Conservation (phyloP, 352 stramenopile species). For the Blastocystis sp. region DNA sequence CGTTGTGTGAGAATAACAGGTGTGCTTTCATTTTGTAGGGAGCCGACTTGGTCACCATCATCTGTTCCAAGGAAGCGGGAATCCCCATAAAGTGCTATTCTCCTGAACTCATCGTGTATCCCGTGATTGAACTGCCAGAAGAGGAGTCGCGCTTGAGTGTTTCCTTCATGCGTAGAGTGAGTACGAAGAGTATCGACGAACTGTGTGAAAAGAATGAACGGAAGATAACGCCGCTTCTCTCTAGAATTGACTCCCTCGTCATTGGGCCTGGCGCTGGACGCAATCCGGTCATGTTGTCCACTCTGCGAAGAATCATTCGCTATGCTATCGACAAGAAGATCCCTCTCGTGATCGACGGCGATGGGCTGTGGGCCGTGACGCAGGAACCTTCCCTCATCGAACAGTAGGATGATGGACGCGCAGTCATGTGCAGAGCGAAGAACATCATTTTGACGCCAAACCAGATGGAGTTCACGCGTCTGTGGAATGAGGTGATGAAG, state of each 20-base stretch:
- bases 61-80: constrained; percentile 86
- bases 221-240: constrained; percentile 38
- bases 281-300: constrained; percentile 80
- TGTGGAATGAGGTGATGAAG: constrained; percentile 71
- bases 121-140: constrained; percentile 21
- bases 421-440: background rate
- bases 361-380: constrained; percentile 85
- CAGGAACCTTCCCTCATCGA: constrained; percentile 71
- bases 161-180: background rate
- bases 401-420: background rate
- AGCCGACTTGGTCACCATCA: constrained; percentile 90
- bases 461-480: constrained; percentile 77
- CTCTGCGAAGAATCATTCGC: constrained; percentile 76
- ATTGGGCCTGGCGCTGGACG: constrained; percentile 88
- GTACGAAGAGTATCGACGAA: background rate
- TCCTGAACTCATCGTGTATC: constrained; percentile 66
- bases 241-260: constrained; percentile 76
- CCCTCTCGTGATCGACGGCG: constrained; percentile 87
- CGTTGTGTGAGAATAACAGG: constrained; percentile 74
- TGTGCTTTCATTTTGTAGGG: constrained; percentile 72
- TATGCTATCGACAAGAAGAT: constrained; percentile 77
- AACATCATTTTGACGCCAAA: constrained; percentile 90
- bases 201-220: background rate
- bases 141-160: background rate
- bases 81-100: constrained; percentile 91